Base-by-base conservation (phyloP, 805 yeast genomes). In the Brettanomyces anomalus region DNA sequence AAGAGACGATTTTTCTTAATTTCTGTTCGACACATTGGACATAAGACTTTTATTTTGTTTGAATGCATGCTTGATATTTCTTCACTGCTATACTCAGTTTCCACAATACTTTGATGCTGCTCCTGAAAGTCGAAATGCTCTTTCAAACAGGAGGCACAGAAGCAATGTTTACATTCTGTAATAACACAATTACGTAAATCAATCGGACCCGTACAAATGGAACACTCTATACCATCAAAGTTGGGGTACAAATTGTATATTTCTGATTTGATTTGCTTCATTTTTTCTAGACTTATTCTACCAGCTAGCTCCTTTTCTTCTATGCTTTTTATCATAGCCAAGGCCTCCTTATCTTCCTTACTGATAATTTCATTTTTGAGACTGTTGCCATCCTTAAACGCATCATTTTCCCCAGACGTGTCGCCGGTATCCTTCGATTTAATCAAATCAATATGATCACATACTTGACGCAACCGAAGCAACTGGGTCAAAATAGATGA, bases 401-500 rank as follows among this genome's bases (percentile, higher is more conserved):
- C 72, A 28, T 73, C 81, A 47, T 76, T 81, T 55, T 74, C 71
- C 15, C 18, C 18, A 33, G 36, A 43, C 14, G 51, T n/a, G 1
- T 41, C 39, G 39, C 76, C 81, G 10, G 36, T 20, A 28, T 46
- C 43, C 4, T 49, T 30, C 2, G 46, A 31, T 3, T 72, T 71
- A 1, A 88, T 72, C 44, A 89, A 65, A 42, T 76, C 77, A 15
- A 82, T 71, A 57, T 90, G 96, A 55, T 96, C 87, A 57, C 97
- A 90, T 0, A 83, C 74, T 58, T 90, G 97, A 46, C 97, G 70
- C 33, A 90, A 67, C 43, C 97, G 68, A 48, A 90, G 61, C 42
- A 90, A 81, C 56, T 85, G 93, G 2, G 93, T 81, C 50, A 90
- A 65, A 50, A 90, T 85, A 24, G 84, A 78, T 2, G 93, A 77